Conservation (phyloP, 208 protist species). For the Leishmania turanica region DNA sequence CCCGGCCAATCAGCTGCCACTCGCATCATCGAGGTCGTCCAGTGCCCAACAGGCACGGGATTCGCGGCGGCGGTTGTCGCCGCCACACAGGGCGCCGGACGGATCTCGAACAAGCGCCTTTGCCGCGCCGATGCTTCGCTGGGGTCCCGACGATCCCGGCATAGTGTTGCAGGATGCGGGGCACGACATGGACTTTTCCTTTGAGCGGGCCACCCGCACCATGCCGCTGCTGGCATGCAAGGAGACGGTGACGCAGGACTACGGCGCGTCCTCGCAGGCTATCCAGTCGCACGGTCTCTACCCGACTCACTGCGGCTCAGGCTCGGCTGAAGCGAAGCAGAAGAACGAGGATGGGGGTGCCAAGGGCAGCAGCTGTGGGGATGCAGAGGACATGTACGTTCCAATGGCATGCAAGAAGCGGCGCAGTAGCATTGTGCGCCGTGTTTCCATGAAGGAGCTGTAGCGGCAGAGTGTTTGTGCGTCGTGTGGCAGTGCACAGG, state of each 20-base stretch:
- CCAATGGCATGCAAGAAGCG: conserved; percentile 25
- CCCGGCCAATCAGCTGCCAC: neutral
- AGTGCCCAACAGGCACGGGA: neutral
- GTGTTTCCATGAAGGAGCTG: conserved; percentile 2
- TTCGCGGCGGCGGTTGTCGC: neutral
- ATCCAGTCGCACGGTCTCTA: neutral
- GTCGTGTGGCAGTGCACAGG: neutral
- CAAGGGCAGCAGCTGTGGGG: neutral
- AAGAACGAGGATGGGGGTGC: neutral
- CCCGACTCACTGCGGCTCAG: neutral
- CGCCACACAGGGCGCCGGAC: neutral
- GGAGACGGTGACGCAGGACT: conserved; percentile 10
- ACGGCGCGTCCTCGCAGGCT: neutral
- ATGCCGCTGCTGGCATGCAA: conserved; percentile 23
- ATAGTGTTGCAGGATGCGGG: conserved; percentile 14
- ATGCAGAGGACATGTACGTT: conserved; percentile 4
- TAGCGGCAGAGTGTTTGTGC: neutral
- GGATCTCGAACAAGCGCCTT: too few species aligned
- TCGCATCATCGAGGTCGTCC: neutral
- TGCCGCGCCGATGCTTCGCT: neutral
- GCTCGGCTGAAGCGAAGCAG: neutral
- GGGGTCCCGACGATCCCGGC: conserved; percentile 22
- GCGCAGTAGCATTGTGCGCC: conserved; percentile 14
- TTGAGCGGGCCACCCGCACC: conserved; percentile 20
- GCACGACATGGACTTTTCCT: conserved; percentile 28